Conservation (phyloP, 1,284 basidiomycete species). For the Limonomyces culmigenus region DNA sequence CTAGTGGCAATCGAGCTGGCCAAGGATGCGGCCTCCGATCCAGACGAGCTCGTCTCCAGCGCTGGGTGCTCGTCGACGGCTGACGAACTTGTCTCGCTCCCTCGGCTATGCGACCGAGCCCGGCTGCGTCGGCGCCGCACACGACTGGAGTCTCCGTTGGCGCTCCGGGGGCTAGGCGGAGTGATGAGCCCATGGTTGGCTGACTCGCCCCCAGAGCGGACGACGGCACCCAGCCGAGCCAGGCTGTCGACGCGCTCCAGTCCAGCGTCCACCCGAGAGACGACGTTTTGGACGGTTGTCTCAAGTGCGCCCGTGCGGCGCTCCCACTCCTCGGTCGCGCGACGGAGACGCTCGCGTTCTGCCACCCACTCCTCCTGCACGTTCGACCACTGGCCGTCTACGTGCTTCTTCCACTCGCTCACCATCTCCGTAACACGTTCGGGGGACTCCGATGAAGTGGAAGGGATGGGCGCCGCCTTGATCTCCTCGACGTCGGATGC, state of each 20-base stretch:
- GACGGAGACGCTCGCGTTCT: slow-evolving; percentile 62
- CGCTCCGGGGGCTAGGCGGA: slow-evolving; percentile 54
- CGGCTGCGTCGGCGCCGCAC: slow-evolving; percentile 15
- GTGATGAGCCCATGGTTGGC: slow-evolving; percentile 43
- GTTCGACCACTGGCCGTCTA: slow-evolving; percentile 64
- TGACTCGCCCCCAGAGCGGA: no score
- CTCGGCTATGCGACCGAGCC: neutral
- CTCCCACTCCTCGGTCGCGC: slow-evolving; percentile 79
- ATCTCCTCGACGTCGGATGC: slow-evolving; percentile 25
- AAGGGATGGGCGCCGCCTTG: slow-evolving; percentile 21
- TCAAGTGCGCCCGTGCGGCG: slow-evolving; percentile 22
- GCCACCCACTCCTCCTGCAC: slow-evolving; percentile 71
- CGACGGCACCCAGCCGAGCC: slow-evolving; percentile 26
- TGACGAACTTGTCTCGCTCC: neutral
- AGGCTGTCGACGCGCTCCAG: slow-evolving; percentile 21
- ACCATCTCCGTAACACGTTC: slow-evolving; percentile 36
- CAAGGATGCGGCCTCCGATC: neutral
- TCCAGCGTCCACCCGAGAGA: slow-evolving; percentile 27
- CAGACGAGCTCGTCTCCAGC: neutral
- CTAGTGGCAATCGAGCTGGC: neutral
- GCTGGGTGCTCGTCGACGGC: neutral
- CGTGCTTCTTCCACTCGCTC: slow-evolving; percentile 47
- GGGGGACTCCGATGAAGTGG: slow-evolving; percentile 17
- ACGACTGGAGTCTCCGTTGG: slow-evolving; percentile 37
- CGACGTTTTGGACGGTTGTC: slow-evolving; percentile 18